Percentiles rank a stretch among this genome's conserved stretches.
These are phyloP conservation scores for Globisporangium solare DNA, from an alignment of 352 stramenopile species.

Conservation along the genomic window DNA sequence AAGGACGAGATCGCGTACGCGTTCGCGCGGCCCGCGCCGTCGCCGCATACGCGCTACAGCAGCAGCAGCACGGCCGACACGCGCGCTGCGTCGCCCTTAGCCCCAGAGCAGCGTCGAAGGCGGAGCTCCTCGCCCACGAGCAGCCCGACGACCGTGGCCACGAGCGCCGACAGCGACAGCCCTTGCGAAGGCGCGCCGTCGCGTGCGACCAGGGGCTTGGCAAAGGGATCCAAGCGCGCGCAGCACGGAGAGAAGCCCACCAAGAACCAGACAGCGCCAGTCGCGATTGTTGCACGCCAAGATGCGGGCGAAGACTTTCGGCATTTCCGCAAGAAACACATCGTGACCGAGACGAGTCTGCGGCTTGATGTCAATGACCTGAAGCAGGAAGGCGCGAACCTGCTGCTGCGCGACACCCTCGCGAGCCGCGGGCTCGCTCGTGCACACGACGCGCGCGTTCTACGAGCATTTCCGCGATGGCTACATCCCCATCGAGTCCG, in stretches of 20 bases:
- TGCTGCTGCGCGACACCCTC: constrained; percentile 16
- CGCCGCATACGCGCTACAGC: background rate
- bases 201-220: background rate
- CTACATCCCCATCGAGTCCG: constrained; percentile 1
- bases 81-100: too few relatives aligned
- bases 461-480: constrained; percentile 9
- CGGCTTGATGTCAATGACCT: constrained; percentile 20
- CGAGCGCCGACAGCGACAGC: background rate
- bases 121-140: background rate
- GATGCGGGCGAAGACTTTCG: background rate
- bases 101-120: background rate
- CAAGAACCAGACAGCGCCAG: background rate
- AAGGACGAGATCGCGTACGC: constrained; percentile 11
- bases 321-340: constrained; percentile 12
- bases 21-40: constrained; percentile 6
- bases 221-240: background rate
- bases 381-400: constrained; percentile 20
- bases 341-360: constrained; percentile 10
- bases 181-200: background rate
- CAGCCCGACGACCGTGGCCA: background rate
- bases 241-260: background rate
- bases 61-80: background rate
- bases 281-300: background rate
- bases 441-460: constrained; percentile 6
- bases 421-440: constrained; percentile 12